Evolutionary conservation across 768 basidiomycete species (phyloP).

Genomic region (Phlebiopsis gigantea): DNA sequence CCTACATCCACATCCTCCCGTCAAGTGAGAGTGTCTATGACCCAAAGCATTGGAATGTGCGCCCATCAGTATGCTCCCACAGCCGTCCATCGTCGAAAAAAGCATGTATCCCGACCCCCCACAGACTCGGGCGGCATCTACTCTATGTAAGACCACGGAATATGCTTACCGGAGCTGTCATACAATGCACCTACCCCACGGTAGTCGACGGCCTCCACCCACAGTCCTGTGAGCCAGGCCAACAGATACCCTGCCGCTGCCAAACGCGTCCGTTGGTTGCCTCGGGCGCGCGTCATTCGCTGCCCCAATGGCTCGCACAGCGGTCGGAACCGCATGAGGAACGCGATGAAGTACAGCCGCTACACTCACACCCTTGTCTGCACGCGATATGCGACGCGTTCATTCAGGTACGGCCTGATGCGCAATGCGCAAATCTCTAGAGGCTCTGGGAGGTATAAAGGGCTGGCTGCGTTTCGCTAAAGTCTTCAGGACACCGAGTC

Average conservation of each 20-base stretch:
- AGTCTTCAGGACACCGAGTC: neutral
- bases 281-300: neutral
- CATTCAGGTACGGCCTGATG: neutral
- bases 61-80: neutral
- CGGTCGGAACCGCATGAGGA: neutral
- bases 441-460: neutral
- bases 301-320: neutral
- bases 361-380: constrained; percentile 1
- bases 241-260: neutral
- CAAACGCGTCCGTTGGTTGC: neutral
- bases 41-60: neutral
- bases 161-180: neutral
- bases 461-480: neutral
- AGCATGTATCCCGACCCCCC: neutral
- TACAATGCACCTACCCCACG: neutral
- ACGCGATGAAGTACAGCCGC: neutral
- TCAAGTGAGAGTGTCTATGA: neutral
- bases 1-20: neutral
- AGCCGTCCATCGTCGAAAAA: neutral
- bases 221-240: neutral
- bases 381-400: neutral
- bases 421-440: neutral
- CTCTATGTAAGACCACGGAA: neutral
- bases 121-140: neutral
- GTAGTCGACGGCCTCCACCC: neutral